phyloP scores from a whole-genome alignment of 2,329 filamentous ascomycete genomes.

The Aureobasidium pullulans region DNA sequence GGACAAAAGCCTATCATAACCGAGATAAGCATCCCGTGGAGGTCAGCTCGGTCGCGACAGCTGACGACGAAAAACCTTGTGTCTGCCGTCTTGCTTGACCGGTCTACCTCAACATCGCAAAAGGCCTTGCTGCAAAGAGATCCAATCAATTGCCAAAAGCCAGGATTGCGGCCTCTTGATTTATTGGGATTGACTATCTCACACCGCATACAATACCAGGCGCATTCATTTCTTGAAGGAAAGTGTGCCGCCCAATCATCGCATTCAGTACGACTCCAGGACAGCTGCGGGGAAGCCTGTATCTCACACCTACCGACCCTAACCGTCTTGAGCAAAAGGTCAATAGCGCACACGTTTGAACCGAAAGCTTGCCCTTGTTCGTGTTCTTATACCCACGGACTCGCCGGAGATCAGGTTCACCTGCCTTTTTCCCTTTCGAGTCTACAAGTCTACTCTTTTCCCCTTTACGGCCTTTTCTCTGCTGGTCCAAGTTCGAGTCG shows the following conservation, averaged over 20 bases:
- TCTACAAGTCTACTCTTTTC: conserved; percentile 3
- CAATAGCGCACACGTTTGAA: not conserved
- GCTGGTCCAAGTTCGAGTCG: not conserved
- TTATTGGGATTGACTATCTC: not conserved
- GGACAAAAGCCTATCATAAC: not conserved
- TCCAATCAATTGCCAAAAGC: not conserved
- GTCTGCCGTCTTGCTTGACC: not conserved
- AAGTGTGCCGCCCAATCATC: not conserved
- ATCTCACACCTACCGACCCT: too few relatives aligned
- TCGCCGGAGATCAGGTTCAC: conserved; percentile 7
- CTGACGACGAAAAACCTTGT: not conserved
- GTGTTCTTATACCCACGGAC: conserved; percentile 10
- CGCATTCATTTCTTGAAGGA: not conserved
- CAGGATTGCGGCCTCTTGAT: not conserved
- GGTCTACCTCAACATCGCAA: not conserved
- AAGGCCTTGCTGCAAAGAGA: not conserved
- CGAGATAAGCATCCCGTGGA: not conserved
- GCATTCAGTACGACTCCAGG: not conserved
- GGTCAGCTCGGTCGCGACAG: not conserved
- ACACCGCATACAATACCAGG: not conserved
- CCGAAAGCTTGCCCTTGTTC: not conserved
- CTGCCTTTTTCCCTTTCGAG: conserved; percentile 13
- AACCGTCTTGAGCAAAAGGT: too few relatives aligned
- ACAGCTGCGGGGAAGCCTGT: not conserved
- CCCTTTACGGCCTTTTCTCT: conserved; percentile 6